Base-by-base conservation (phyloP, 73 alveolate genomes). In the Stentor coeruleus region DNA sequence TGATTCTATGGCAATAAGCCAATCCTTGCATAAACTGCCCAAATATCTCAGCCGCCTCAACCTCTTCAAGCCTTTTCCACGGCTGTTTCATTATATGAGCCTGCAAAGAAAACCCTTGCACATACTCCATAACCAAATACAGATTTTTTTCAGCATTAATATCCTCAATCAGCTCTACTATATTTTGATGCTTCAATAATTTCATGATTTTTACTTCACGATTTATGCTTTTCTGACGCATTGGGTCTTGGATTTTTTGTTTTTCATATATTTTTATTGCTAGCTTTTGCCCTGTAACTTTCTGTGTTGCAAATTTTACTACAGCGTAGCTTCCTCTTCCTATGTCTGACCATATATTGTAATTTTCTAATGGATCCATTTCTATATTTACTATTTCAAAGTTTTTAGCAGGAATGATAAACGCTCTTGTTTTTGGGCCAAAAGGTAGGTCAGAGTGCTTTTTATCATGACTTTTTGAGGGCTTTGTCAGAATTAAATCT, bases 231-330 rank as follows among this genome's bases (percentile, higher is more conserved):
- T n/a, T n/a, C n/a, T n/a, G n/a, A n/a, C n/a, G n/a, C n/a, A n/a
- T n/a, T n/a, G n/a, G n/a, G n/a, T n/a, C n/a, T 74, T 59, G 76
- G 57, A 72, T n/a, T 83, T 57, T 41, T 84, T 59, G 33, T 72
- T 83, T 66, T 87, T 85, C 4, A 57, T 59, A 57, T 91, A 83
- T 74, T 39, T 87, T 87, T n/a, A 87, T 85, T 37, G 93, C 93
- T 3, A 81, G 84, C 0, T 4, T n/a, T 30, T 85, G 79, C 26
- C 80, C 59, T 0, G 91, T 58, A n/a, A n/a, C n/a, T n/a, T n/a
- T n/a, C n/a, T n/a, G n/a, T n/a, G n/a, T n/a, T n/a, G n/a, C n/a
- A n/a, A n/a, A n/a, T n/a, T n/a, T n/a, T n/a, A n/a, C n/a, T n/a
- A n/a, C n/a, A n/a, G n/a, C n/a, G n/a, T n/a, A n/a, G n/a, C n/a